These are phyloP conservation scores for Salix koriyanagi DNA, from an alignment of 345 rosid species.

Conservation along the genomic window DNA sequence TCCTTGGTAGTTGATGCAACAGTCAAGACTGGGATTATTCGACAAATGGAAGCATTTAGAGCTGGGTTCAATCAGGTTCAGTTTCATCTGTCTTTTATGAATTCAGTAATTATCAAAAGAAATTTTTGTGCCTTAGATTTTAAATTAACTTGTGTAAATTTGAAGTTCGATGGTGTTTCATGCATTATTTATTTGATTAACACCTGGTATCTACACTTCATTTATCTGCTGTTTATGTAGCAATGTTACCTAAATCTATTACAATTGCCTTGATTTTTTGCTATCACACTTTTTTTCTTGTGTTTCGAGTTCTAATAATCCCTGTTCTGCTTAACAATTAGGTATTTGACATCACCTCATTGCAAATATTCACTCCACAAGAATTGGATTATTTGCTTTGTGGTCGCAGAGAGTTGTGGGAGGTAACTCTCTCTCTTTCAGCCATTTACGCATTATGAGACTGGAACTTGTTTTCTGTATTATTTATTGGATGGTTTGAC, in stretches of 20 bases:
- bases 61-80: slow-evolving; percentile 94
- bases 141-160: neutral
- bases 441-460: neutral
- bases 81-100: neutral
- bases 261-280: neutral
- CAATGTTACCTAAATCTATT: neutral
- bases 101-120: neutral
- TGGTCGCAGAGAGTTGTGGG: slow-evolving; percentile 97
- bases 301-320: neutral
- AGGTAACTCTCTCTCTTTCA: slow-evolving; percentile 43
- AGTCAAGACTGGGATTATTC: slow-evolving; percentile 68
- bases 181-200: neutral
- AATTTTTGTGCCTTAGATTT: neutral
- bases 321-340: slow-evolving; percentile 24
- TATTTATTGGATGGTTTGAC: slow-evolving; percentile 5
- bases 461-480: neutral
- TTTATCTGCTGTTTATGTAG: neutral
- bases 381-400: slow-evolving; percentile 94
- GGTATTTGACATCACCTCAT: slow-evolving; percentile 89
- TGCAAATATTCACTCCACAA: slow-evolving; percentile 85
- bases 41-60: slow-evolving; percentile 89
- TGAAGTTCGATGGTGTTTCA: neutral
- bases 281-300: neutral
- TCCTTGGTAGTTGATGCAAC: slow-evolving; percentile 86
- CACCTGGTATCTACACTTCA: neutral